Evolutionary conservation across 371 early-diverging fungal genomes (phyloP).

Genomic region (Syncephalastrum contaminatum): DNA sequence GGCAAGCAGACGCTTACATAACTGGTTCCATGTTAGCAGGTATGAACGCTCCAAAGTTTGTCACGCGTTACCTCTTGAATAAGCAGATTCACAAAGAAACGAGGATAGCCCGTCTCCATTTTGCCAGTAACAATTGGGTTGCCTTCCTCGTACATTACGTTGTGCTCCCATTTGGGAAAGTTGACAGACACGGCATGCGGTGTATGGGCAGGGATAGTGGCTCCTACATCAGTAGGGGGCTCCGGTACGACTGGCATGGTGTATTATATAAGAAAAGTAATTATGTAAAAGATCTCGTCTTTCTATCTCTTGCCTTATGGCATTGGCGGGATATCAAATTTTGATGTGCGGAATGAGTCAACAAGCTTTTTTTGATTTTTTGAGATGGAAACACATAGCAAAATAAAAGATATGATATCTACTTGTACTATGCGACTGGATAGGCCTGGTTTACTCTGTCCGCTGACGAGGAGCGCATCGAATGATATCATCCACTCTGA

Average conservation of each 20-base stretch:
- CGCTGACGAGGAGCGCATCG: constrained; percentile 84
- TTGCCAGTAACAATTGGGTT: constrained; percentile 66
- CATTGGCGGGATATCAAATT: no score
- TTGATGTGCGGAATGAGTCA: no score
- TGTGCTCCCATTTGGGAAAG: constrained; percentile 90
- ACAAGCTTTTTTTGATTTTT: no score
- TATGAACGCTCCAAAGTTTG: neutral
- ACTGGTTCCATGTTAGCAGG: constrained; percentile 7
- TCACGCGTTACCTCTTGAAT: constrained; percentile 62
- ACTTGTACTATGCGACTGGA: no score
- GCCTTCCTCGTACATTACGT: constrained; percentile 91
- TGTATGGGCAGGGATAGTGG: constrained; percentile 71
- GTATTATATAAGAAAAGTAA: no score
- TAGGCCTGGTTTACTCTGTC: no score
- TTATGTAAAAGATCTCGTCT: no score
- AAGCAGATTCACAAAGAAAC: constrained; percentile 81
- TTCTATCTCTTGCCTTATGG: no score
- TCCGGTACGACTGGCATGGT: constrained; percentile 26
- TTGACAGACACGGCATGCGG: constrained; percentile 91
- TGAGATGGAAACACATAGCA: no score
- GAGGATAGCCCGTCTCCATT: constrained; percentile 90
- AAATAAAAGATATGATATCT: no score
- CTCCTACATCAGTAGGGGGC: constrained; percentile 54
- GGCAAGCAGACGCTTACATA: constrained; percentile 48
- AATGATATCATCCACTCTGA: constrained; percentile 99